Evolutionary conservation across 164 flowering plant species (phyloP).

Genomic region (Saururus chinensis): DNA sequence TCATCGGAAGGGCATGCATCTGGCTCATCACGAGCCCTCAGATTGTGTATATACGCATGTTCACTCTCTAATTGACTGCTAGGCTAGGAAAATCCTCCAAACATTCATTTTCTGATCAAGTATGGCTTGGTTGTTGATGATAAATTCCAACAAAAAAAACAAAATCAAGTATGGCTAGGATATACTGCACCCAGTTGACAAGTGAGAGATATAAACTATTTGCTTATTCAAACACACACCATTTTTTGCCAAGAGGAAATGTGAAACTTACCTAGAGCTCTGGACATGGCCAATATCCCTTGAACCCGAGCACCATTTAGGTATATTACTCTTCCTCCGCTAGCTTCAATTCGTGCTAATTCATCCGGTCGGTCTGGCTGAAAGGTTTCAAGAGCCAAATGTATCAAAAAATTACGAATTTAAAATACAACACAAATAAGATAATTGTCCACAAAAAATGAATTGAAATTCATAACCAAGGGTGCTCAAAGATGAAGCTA

Average conservation of each 20-base stretch:
- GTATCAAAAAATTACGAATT: not conserved
- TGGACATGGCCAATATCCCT: constrained; percentile 50
- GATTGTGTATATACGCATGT: too few relatives aligned
- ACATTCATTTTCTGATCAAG: too few relatives aligned
- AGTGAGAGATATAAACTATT: too few relatives aligned
- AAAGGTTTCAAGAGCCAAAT: not conserved
- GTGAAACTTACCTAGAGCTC: constrained; percentile 33
- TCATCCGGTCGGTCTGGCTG: constrained; percentile 31
- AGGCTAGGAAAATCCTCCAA: too few relatives aligned
- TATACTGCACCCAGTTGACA: too few relatives aligned
- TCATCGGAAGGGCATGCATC: too few relatives aligned
- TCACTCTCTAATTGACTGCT: too few relatives aligned
- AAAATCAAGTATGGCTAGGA: too few relatives aligned
- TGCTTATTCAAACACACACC: too few relatives aligned
- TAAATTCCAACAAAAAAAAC: too few relatives aligned
- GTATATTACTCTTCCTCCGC: constrained; percentile 34
- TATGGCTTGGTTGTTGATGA: too few relatives aligned
- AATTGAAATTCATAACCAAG: not conserved
- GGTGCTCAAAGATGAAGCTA: not conserved
- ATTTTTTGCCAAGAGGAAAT: not conserved
- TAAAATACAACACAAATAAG: not conserved
- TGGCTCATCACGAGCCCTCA: too few relatives aligned
- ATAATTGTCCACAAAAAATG: not conserved
- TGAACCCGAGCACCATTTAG: constrained; percentile 40
- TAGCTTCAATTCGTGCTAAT: constrained; percentile 32